phyloP scores from a whole-genome alignment of 768 basidiomycete species.

The Leucosporidium yakuticum region DNA sequence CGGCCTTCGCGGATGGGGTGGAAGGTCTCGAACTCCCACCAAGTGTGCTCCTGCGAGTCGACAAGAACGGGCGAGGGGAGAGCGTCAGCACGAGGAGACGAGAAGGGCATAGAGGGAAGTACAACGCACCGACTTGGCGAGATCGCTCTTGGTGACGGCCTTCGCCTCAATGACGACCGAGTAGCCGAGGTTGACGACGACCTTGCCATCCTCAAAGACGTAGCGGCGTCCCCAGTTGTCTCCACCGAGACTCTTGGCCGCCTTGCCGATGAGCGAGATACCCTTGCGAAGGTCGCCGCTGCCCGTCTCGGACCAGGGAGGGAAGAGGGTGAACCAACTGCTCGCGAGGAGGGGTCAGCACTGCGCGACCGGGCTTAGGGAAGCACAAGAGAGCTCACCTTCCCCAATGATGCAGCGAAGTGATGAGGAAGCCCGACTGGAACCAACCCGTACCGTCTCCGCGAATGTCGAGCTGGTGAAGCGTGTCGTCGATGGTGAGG shows the following conservation, averaged over 20 bases:
- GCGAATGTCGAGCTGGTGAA: constrained; percentile 36
- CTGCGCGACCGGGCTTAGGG: too few species aligned
- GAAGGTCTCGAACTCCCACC: constrained; percentile 36
- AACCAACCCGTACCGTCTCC: constrained; percentile 35
- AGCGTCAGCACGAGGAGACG: too few species aligned
- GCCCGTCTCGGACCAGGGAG: constrained; percentile 33
- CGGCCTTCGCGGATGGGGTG: constrained; percentile 26
- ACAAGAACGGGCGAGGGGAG: neutral
- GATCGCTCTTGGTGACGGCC: constrained; percentile 10
- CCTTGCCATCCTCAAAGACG: constrained; percentile 30
- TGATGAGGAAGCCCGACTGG: constrained; percentile 35
- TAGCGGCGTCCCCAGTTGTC: constrained; percentile 35
- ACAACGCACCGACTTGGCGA: constrained; percentile 27
- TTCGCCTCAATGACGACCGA: constrained; percentile 17
- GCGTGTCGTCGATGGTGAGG: constrained; percentile 27
- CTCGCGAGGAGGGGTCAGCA: neutral
- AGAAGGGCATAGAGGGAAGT: neutral
- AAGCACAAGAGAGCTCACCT: too few species aligned
- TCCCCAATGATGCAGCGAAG: constrained; percentile 35
- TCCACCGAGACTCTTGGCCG: constrained; percentile 24
- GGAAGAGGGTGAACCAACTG: constrained; percentile 33
- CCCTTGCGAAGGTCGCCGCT: constrained; percentile 31
- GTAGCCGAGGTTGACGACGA: constrained; percentile 31
- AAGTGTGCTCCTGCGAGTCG: constrained; percentile 26
- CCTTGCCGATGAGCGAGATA: constrained; percentile 29